phyloP scores from a whole-genome alignment of 2,329 filamentous ascomycete genomes.

The Dactylellina haptotyla region DNA sequence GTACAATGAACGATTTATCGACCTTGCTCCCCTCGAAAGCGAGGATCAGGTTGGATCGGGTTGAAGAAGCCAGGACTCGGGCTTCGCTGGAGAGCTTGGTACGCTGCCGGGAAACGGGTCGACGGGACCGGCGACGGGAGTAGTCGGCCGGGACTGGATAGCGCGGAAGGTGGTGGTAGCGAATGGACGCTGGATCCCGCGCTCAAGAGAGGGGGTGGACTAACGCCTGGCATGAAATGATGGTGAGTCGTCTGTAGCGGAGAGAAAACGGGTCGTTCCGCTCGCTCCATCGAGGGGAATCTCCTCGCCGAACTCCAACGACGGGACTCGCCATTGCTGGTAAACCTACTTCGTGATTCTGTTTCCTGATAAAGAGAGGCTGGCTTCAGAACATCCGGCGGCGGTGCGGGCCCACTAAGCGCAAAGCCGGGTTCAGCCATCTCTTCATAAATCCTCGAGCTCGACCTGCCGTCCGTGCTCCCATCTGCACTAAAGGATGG shows the following conservation, averaged over 20 bases:
- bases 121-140: conserved; percentile 42
- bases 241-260: conserved; percentile 42
- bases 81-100: conserved; percentile 45
- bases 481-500: conserved; percentile 27
- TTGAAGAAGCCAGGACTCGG: conserved; percentile 49
- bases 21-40: conserved; percentile 19
- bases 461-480: conserved; percentile 42
- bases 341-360: conserved; percentile 42
- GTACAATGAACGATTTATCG: no score
- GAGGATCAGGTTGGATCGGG: conserved; percentile 14
- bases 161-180: conserved; percentile 35
- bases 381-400: conserved; percentile 48
- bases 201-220: conserved; percentile 41
- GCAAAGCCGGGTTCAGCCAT: conserved; percentile 42
- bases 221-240: conserved; percentile 43
- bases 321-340: conserved; percentile 32
- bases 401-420: conserved; percentile 47
- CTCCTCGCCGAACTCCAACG: conserved; percentile 42
- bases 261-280: conserved; percentile 36
- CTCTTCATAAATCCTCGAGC: conserved; percentile 18
- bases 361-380: conserved; percentile 26
- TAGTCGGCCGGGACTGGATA: conserved; percentile 43
- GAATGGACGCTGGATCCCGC: conserved; percentile 36
- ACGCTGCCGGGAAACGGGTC: conserved; percentile 44
- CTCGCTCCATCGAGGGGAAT: conserved; percentile 22